Conservation (phyloP, 2,329 filamentous ascomycete genomes). For the Aureobasidium pullulans region DNA sequence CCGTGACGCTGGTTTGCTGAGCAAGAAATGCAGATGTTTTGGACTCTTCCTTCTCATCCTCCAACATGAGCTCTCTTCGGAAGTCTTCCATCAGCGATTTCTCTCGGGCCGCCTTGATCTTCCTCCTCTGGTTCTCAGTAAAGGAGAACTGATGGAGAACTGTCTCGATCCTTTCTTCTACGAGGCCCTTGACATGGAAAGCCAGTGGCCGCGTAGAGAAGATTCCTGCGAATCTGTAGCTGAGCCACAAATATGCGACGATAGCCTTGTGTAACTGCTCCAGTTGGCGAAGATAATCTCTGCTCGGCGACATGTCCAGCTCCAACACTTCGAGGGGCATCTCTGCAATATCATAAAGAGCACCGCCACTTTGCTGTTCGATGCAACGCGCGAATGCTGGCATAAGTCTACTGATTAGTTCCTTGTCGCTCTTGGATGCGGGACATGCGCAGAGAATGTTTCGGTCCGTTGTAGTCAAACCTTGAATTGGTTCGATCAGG, state of each 20-base stretch:
- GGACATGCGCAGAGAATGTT: slow-evolving; percentile 70
- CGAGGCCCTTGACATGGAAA: slow-evolving; percentile 67
- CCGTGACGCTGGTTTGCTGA: slow-evolving; percentile 19
- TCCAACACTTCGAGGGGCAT: slow-evolving; percentile 72
- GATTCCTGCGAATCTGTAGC: slow-evolving; percentile 75
- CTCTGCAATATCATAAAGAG: slow-evolving; percentile 62
- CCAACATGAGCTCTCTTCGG: slow-evolving; percentile 11
- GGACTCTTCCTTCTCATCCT: slow-evolving; percentile 10
- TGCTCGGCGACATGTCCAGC: slow-evolving; percentile 33
- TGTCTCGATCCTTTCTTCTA: slow-evolving; percentile 67
- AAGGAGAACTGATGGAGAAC: slow-evolving; percentile 52
- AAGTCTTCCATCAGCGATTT: slow-evolving; percentile 20
- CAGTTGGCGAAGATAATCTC: slow-evolving; percentile 57
- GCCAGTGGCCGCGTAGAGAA: slow-evolving; percentile 70
- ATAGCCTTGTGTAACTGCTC: slow-evolving; percentile 76
- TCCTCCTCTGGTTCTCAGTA: slow-evolving; percentile 22
- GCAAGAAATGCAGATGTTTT: slow-evolving; percentile 10
- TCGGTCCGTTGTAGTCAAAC: slow-evolving; percentile 64
- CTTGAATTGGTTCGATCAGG: slow-evolving; percentile 61
- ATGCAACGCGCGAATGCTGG: slow-evolving; percentile 62
- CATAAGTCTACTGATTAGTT: slow-evolving; percentile 43
- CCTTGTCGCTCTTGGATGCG: slow-evolving; percentile 45
- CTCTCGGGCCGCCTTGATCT: slow-evolving; percentile 23
- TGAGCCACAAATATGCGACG: slow-evolving; percentile 86
- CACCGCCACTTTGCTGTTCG: slow-evolving; percentile 57